Evolutionary conservation across 305 asterid species (phyloP).

Genomic region (Solanum aculeatissimum): DNA sequence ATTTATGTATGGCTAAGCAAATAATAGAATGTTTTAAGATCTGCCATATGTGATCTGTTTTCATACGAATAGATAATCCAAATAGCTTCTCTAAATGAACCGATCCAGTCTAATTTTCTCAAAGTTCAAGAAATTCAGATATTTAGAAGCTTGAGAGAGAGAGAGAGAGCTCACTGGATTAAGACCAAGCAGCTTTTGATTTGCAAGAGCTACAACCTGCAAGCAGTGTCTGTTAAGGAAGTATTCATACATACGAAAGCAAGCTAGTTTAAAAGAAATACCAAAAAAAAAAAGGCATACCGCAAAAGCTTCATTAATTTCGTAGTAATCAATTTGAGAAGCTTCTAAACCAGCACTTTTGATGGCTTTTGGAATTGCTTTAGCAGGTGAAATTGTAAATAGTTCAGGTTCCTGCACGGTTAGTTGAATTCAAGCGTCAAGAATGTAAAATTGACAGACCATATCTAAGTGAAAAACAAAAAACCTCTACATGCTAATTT

Average conservation of each 20-base stretch:
- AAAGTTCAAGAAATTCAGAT: background rate
- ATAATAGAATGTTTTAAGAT: background rate
- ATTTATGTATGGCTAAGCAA: background rate
- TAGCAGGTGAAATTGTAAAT: slow-evolving; percentile 87
- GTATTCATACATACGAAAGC: background rate
- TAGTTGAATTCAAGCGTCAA: slow-evolving; percentile 7
- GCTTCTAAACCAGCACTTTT: slow-evolving; percentile 73
- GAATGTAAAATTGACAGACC: background rate
- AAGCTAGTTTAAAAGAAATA: background rate
- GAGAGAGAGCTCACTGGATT: slow-evolving; percentile 33
- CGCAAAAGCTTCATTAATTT: slow-evolving; percentile 96
- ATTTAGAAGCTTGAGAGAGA: background rate
- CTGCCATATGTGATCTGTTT: background rate
- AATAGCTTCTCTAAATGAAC: background rate
- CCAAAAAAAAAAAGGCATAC: slow-evolving; percentile 21
- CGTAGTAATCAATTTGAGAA: slow-evolving; percentile 76
- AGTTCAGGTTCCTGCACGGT: slow-evolving; percentile 76
- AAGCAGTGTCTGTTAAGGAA: background rate
- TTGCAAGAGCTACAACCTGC: slow-evolving; percentile 79
- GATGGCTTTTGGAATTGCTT: slow-evolving; percentile 90
- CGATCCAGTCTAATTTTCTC: background rate
- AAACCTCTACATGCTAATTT: background rate
- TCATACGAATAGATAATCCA: background rate
- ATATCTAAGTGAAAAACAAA: background rate
- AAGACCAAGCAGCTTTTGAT: slow-evolving; percentile 53